Conservation (phyloP, 78 protist species). For the Dictyostelium citrinum region DNA sequence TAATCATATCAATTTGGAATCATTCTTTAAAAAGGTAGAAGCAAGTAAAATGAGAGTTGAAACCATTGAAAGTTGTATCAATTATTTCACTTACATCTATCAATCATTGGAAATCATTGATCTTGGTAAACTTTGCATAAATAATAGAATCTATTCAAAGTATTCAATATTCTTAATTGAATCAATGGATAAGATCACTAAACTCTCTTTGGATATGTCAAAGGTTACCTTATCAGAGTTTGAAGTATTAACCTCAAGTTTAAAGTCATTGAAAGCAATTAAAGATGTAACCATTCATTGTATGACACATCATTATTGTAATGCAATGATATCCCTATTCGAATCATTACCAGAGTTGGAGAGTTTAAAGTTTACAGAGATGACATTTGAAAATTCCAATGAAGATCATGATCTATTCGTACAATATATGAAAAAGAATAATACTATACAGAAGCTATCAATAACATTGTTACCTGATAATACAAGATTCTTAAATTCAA, state of each 20-base stretch:
- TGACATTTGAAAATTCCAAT: neutral
- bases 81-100: constrained; percentile 19
- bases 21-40: neutral
- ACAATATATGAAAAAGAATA: neutral
- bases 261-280: neutral
- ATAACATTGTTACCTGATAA: neutral
- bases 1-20: neutral
- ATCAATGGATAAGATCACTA: neutral
- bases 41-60: constrained; percentile 19
- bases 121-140: constrained; percentile 5
- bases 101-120: constrained; percentile 26
- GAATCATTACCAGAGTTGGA: neutral
- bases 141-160: constrained; percentile 1
- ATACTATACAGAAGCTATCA: neutral
- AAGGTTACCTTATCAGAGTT: neutral
- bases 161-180: neutral
- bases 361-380: neutral
- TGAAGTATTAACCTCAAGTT: neutral
- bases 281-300: neutral
- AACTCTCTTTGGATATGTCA: neutral
- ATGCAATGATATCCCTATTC: neutral
- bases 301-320: neutral
- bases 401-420: neutral
- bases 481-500: neutral
- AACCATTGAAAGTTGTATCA: constrained; percentile 24